These are phyloP conservation scores for Calonectria ilicicola DNA, from an alignment of 2,329 filamentous ascomycete species.

Conservation along the genomic window DNA sequence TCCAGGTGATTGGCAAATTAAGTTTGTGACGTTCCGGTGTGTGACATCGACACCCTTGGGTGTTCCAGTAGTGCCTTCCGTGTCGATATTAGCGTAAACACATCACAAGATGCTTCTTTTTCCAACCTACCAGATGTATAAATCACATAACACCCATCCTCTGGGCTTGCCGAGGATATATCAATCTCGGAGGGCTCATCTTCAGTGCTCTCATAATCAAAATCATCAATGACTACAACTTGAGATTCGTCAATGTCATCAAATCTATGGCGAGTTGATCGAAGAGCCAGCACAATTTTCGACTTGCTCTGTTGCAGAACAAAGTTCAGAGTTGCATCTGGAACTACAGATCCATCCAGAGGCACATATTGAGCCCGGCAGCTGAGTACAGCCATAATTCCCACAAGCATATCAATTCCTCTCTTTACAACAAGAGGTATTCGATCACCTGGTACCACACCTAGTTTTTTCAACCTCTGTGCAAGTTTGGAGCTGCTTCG, in stretches of 20 bases:
- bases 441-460: slow-evolving; percentile 58
- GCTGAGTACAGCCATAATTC: slow-evolving; percentile 66
- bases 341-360: slow-evolving; percentile 66
- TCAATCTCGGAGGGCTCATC: neutral
- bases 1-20: slow-evolving; percentile 62
- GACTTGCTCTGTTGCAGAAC: slow-evolving; percentile 61
- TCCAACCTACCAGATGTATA: slow-evolving; percentile 62
- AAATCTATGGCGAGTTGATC: slow-evolving; percentile 47
- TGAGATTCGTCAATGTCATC: slow-evolving; percentile 28
- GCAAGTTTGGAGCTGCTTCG: slow-evolving; percentile 50
- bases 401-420: slow-evolving; percentile 67
- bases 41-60: slow-evolving; percentile 70
- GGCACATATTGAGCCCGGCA: slow-evolving; percentile 70
- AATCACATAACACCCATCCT: slow-evolving; percentile 60
- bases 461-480: slow-evolving; percentile 50
- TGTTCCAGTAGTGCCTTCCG: slow-evolving; percentile 63
- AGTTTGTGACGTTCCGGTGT: slow-evolving; percentile 66
- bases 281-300: slow-evolving; percentile 58
- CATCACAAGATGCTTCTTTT: neutral
- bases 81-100: neutral
- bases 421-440: slow-evolving; percentile 66
- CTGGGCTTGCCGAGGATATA: slow-evolving; percentile 17
- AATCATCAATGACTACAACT: slow-evolving; percentile 46
- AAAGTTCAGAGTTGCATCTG: slow-evolving; percentile 60
- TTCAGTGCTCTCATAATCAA: neutral